Evolutionary conservation across 805 yeast genomes (phyloP).

Genomic region (Jamesozyma jinghongensis): DNA sequence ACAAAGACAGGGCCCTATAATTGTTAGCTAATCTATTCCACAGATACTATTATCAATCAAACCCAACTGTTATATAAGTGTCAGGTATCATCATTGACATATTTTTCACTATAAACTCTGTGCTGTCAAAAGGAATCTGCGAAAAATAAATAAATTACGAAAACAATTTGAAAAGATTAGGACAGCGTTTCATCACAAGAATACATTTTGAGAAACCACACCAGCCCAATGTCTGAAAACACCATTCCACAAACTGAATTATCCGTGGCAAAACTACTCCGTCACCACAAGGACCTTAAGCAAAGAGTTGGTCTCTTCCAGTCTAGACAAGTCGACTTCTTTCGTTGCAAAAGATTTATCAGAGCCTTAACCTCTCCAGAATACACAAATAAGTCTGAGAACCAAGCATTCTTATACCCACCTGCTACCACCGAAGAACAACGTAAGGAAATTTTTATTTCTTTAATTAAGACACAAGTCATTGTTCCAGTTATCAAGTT

Average conservation of each 20-base stretch:
- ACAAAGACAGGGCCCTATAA: no score
- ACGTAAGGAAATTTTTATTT: constrained; percentile 41
- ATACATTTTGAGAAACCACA: not conserved
- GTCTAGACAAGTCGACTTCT: constrained; percentile 67
- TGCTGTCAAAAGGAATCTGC: no score
- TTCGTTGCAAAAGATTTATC: constrained; percentile 73
- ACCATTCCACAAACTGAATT: constrained; percentile 44
- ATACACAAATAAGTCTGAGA: constrained; percentile 45
- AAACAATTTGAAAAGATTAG: not conserved
- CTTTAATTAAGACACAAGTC: constrained; percentile 62
- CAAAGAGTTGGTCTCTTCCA: constrained; percentile 74
- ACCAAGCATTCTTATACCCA: constrained; percentile 41
- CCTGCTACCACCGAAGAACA: constrained; percentile 30
- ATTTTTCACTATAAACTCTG: no score
- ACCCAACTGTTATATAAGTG: no score
- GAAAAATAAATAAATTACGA: no score
- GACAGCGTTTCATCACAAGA: not conserved
- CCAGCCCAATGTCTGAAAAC: not conserved
- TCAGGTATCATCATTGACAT: no score
- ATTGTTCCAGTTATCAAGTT: constrained; percentile 70
- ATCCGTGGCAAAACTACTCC: constrained; percentile 62
- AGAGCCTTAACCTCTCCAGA: constrained; percentile 71
- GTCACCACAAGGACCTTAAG: constrained; percentile 59
- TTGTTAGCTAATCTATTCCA: no score
- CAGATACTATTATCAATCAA: no score